Conservation (phyloP, 345 rosid species). For the Hibiscus syriacus region DNA sequence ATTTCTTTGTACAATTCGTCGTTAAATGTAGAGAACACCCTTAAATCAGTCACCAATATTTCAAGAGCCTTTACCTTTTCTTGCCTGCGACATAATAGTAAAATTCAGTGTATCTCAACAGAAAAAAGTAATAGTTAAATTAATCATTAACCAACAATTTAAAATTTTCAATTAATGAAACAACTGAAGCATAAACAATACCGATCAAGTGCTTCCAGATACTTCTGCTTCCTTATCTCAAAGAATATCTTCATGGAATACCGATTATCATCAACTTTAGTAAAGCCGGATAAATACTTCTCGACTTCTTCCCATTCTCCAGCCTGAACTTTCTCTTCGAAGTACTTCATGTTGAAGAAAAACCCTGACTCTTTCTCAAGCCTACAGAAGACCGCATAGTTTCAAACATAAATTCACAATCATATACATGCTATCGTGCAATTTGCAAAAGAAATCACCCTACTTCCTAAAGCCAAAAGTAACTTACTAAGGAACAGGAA, state of each 20-base stretch:
- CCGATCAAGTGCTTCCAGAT: conserved; percentile 88
- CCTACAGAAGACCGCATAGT: conserved; percentile 19
- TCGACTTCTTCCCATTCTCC: conserved; percentile 76
- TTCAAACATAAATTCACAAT: not conserved
- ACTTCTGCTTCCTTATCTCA: conserved; percentile 86
- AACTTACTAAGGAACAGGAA: not conserved
- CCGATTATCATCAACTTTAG: conserved; percentile 62
- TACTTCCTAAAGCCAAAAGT: not conserved
- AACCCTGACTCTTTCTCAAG: conserved; percentile 69
- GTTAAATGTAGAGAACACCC: conserved; percentile 62
- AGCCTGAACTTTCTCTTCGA: conserved; percentile 65
- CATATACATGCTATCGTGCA: not conserved
- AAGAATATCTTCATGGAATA: conserved; percentile 85
- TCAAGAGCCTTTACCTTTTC: conserved; percentile 70
- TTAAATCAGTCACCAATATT: conserved; percentile 56
- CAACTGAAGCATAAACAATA: conserved; percentile 13
- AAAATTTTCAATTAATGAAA: not conserved
- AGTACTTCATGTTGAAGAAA: conserved; percentile 63
- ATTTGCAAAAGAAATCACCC: not conserved
- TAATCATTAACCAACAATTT: not conserved
- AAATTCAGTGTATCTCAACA: conserved; percentile 14
- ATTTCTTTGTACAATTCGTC: conserved; percentile 73
- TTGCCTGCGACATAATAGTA: not conserved
- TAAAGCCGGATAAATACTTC: conserved; percentile 56
- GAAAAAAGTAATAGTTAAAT: not conserved